Evolutionary conservation across 352 stramenopile genomes (phyloP), one percentile per base, ranked within the genome.

Genomic region (Phytophthora chlamydospora): DNA sequence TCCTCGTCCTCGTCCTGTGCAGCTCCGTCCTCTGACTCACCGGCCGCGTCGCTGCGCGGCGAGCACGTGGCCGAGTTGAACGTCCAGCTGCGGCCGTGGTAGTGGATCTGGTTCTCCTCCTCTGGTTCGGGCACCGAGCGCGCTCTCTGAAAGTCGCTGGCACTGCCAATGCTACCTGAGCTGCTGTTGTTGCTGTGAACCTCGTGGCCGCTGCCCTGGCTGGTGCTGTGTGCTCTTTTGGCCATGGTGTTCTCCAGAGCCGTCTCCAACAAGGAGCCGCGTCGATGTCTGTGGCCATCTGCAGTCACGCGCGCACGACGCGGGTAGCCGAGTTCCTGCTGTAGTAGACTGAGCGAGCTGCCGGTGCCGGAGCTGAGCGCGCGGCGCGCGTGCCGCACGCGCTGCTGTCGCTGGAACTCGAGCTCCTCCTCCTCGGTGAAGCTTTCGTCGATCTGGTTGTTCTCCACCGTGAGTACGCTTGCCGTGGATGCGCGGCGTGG

Each of bases 251-350:
- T 70, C 43, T 71, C 61, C 29, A 73, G 7, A 0, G 62, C 43
- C 8, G 58, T 85, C 57, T 83, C 62, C 2, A 80, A 31, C 24
- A 80, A 63, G 2, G 72, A 82, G 0, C 66, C 65, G 16, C 68
- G 71, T 44, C 73, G 75, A 49, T 70, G 66, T 19, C 57, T 71
- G 41, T 81, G 51, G 24, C 53, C 7, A 38, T 71, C 41, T 14
- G 27, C 0, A 9, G 52, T 31, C 38, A 62, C 27, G 5, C 58
- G 52, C 1, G 51, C 49, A 13, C 68, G 52, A 8, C 70, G 61
- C 10, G 83, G 80, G 60, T 92, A 92, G n/a, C 83, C 83, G 16
- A 92, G 83, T 62, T 92, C 83, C 42, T 89, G 59, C 40, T 92
- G 83, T 33, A 92, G 50, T 27, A 91, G 66, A 57, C 83, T 91